phyloP scores from a whole-genome alignment of 2,329 filamentous ascomycete species.

The Clathrospora elynae region DNA sequence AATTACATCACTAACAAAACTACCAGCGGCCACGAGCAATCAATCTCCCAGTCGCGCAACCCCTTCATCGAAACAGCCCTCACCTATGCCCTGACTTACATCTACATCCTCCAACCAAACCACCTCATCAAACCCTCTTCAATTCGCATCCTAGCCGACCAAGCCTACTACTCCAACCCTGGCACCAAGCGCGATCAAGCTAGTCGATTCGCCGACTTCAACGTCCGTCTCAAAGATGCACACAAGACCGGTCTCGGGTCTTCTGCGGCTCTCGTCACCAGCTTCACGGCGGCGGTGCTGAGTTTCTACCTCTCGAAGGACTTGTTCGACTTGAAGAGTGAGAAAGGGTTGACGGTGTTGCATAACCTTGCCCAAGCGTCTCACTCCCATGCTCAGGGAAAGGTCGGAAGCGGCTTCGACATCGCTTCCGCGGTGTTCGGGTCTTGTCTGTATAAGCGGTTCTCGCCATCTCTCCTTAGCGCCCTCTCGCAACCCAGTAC shows the following conservation, averaged over 20 bases:
- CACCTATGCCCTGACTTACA: slow-evolving; percentile 84
- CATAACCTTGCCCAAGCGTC: slow-evolving; percentile 94
- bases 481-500: slow-evolving; percentile 69
- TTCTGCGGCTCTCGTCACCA: slow-evolving; percentile 89
- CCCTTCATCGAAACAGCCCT: slow-evolving; percentile 92
- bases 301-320: slow-evolving; percentile 69
- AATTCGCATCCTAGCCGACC: slow-evolving; percentile 89
- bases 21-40: slow-evolving; percentile 44
- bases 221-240: slow-evolving; percentile 73
- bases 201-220: slow-evolving; percentile 75
- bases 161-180: slow-evolving; percentile 85
- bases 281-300: slow-evolving; percentile 78
- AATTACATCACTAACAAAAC: slow-evolving; percentile 5
- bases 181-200: slow-evolving; percentile 21
- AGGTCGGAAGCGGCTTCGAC: slow-evolving; percentile 95
- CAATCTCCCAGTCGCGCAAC: slow-evolving; percentile 63
- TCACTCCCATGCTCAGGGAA: slow-evolving; percentile 95
- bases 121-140: slow-evolving; percentile 68
- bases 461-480: slow-evolving; percentile 77
- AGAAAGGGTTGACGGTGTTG: slow-evolving; percentile 64
- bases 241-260: slow-evolving; percentile 97
- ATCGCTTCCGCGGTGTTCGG: slow-evolving; percentile 92
- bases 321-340: slow-evolving; percentile 62
- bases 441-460: slow-evolving; percentile 88
- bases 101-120: slow-evolving; percentile 57